These are phyloP conservation scores for Vaccinium myrtillus DNA, from an alignment of 148 eudicot species.

Conservation along the genomic window DNA sequence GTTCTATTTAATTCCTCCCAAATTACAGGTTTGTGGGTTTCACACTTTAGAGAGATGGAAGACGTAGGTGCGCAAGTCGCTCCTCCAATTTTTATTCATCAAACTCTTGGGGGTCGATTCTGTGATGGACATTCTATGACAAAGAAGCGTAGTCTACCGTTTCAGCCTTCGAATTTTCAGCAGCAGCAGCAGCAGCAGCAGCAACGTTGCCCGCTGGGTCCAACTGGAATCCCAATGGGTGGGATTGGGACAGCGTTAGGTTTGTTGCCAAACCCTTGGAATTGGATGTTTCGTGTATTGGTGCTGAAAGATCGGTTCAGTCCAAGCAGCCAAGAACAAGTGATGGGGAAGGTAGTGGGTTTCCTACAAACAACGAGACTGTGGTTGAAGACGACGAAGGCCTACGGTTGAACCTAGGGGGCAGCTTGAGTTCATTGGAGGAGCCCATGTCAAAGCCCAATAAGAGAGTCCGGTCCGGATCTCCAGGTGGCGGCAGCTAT, in stretches of 20 bases:
- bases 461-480: conserved; percentile 55
- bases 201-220: conserved; percentile 19
- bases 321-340: conserved; percentile 11
- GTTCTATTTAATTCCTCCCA: background rate
- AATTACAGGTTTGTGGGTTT: background rate
- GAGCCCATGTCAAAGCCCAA: conserved; percentile 39
- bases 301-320: background rate
- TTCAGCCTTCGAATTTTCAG: conserved; percentile 21
- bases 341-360: conserved; percentile 7
- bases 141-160: conserved; percentile 36
- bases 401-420: conserved; percentile 43
- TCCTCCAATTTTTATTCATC: conserved; percentile 33
- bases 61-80: conserved; percentile 43
- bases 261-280: conserved; percentile 40
- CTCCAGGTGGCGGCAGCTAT: conserved; percentile 46
- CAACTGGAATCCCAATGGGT: conserved; percentile 38
- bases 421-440: conserved; percentile 19
- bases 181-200: conserved; percentile 24
- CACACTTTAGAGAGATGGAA: conserved; percentile 30
- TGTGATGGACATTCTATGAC: conserved; percentile 25
- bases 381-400: conserved; percentile 30
- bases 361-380: conserved; percentile 16
- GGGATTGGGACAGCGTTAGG: conserved; percentile 53
- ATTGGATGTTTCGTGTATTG: conserved; percentile 5
- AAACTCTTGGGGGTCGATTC: conserved; percentile 21